Evolutionary conservation across 2,329 filamentous ascomycete species (phyloP).

Genomic region (Trichoderma guizhouense): DNA sequence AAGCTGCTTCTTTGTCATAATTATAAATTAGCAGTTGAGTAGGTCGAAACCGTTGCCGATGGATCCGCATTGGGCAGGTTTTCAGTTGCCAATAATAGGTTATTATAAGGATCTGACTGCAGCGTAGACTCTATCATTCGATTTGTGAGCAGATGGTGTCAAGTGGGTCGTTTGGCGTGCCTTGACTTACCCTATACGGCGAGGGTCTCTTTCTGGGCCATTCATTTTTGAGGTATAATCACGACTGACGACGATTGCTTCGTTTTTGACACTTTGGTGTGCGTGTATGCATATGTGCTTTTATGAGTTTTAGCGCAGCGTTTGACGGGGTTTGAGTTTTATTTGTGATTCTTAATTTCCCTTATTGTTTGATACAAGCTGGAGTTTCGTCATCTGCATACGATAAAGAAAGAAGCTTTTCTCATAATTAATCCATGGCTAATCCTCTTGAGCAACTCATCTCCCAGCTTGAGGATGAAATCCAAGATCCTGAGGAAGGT

Average conservation of each 20-base stretch:
- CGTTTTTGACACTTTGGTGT: not conserved
- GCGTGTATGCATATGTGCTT: not conserved
- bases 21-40: not conserved
- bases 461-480: constrained; percentile 39
- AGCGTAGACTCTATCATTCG: not conserved
- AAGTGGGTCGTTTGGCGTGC: not conserved
- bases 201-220: not conserved
- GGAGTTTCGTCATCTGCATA: not conserved
- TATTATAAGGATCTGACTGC: constrained; percentile 13
- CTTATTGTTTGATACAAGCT: not conserved
- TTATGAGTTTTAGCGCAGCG: not conserved
- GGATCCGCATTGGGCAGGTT: not conserved
- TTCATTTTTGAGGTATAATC: constrained; percentile 1
- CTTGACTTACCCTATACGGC: not conserved
- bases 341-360: not conserved
- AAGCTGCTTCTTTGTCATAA: not conserved
- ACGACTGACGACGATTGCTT: not conserved
- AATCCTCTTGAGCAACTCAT: constrained; percentile 22
- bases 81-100: not conserved
- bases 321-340: not conserved
- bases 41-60: not conserved
- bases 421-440: not conserved
- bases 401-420: not conserved
- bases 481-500: constrained; percentile 51
- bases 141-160: not conserved